These are phyloP conservation scores for Diplodia mutila DNA, from an alignment of 2,329 filamentous ascomycete species.

Conservation along the genomic window DNA sequence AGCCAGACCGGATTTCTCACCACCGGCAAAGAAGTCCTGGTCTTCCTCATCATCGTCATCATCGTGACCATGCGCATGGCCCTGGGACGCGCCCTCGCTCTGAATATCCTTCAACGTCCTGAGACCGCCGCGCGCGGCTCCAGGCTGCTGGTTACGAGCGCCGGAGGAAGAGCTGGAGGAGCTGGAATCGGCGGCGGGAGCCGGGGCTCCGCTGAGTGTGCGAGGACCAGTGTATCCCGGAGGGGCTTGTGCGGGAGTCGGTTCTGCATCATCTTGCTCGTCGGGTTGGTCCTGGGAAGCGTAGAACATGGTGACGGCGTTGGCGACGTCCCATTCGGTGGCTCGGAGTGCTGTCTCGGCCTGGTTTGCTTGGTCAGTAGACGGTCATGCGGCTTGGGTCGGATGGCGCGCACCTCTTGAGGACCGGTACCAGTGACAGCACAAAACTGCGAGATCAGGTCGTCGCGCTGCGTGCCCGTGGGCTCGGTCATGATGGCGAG, in stretches of 20 bases:
- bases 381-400: neutral
- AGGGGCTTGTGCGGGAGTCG: conserved; percentile 25
- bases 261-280: conserved; percentile 36
- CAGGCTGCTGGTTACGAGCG: conserved; percentile 37
- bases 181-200: conserved; percentile 35
- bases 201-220: conserved; percentile 42
- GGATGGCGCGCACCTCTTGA: conserved; percentile 33
- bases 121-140: conserved; percentile 35
- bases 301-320: conserved; percentile 51
- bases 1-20: conserved; percentile 79
- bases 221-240: conserved; percentile 28
- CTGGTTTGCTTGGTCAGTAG: conserved; percentile 34
- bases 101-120: conserved; percentile 53
- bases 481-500: conserved; percentile 39
- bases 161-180: conserved; percentile 35
- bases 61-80: conserved; percentile 54
- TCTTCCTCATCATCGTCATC: conserved; percentile 63
- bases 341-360: conserved; percentile 50
- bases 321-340: conserved; percentile 51
- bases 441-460: conserved; percentile 41
- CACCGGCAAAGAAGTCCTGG: conserved; percentile 77
- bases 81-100: conserved; percentile 41
- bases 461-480: conserved; percentile 36
- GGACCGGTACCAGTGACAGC: conserved; percentile 41
- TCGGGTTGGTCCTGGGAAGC: conserved; percentile 36